Evolutionary conservation across 495 filamentous ascomycete genomes (phyloP).

Genomic region (Daldinia vernicosa): DNA sequence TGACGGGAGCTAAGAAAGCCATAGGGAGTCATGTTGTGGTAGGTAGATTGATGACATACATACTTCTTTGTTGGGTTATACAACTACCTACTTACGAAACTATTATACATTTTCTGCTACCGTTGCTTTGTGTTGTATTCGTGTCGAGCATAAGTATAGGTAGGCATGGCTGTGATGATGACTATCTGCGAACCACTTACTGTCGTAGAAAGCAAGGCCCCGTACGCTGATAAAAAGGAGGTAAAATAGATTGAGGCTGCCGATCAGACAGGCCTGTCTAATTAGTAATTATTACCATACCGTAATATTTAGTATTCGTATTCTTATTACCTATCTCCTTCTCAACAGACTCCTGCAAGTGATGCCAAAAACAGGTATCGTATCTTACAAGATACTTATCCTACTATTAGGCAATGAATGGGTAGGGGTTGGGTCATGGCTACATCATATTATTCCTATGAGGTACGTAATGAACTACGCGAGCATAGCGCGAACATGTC

Average conservation of each 20-base stretch:
- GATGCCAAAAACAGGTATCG: neutral
- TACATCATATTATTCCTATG: conserved; percentile 3
- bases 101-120: too few species aligned
- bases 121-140: neutral
- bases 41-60: too few species aligned
- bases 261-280: neutral
- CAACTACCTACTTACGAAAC: too few species aligned
- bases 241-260: neutral
- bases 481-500: neutral
- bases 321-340: neutral
- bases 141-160: neutral
- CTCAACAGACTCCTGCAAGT: neutral
- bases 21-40: too few species aligned
- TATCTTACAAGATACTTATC: neutral
- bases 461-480: conserved; percentile 17
- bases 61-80: too few species aligned
- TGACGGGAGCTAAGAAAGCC: too few species aligned
- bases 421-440: neutral
- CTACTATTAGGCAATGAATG: neutral
- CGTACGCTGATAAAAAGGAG: neutral
- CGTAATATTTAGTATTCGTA: neutral
- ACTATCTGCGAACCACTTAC: neutral
- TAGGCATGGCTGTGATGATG: neutral
- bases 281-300: neutral
- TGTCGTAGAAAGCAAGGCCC: neutral